Conservation (phyloP, 768 basidiomycete species). For the Dentipellis fragilis region DNA sequence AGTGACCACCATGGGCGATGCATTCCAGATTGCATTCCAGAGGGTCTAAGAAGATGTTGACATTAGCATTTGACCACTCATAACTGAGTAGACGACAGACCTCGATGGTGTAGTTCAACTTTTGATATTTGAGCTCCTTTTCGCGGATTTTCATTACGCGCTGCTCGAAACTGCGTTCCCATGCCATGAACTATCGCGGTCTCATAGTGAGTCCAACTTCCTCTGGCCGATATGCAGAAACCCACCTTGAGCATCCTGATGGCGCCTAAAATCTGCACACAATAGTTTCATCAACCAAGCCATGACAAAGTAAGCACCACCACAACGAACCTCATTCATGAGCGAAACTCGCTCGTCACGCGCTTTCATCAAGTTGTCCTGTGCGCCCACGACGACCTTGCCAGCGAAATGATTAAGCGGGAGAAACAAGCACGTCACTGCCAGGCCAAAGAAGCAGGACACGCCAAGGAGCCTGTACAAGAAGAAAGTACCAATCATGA, state of each 20-base stretch:
- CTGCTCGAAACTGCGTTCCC: constrained; percentile 85
- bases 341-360: constrained; percentile 83
- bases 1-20: constrained; percentile 40
- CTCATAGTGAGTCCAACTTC: neutral
- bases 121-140: constrained; percentile 77
- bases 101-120: constrained; percentile 82
- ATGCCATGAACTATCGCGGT: constrained; percentile 72
- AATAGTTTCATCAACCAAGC: neutral
- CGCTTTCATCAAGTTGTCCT: constrained; percentile 86
- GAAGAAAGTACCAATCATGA: constrained; percentile 63
- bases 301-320: constrained; percentile 17
- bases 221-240: neutral
- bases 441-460: constrained; percentile 71
- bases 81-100: constrained; percentile 23
- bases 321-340: constrained; percentile 62
- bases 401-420: constrained; percentile 83
- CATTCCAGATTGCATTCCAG: constrained; percentile 44
- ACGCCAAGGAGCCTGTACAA: constrained; percentile 72
- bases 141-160: constrained; percentile 63
- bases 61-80: neutral
- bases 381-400: constrained; percentile 65
- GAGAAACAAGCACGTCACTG: constrained; percentile 51
- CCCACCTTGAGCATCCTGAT: constrained; percentile 80
- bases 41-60: constrained; percentile 20
- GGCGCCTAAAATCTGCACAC: constrained; percentile 56